phyloP scores from a whole-genome alignment of 768 basidiomycete species.

The Naganishia onofrii region DNA sequence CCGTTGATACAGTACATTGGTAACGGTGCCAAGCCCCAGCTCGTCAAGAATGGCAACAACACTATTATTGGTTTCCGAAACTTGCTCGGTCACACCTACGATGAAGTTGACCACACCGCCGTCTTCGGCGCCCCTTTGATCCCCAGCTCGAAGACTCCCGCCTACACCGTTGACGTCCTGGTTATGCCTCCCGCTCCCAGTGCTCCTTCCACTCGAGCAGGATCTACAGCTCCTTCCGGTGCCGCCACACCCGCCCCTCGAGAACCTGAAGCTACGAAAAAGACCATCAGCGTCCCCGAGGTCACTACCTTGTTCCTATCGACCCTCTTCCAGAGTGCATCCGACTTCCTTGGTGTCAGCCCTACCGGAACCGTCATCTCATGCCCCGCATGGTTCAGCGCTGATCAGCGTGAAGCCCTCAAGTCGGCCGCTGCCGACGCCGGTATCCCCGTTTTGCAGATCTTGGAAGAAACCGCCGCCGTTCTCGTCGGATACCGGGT shows the following conservation, averaged over 20 bases:
- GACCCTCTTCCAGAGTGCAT: conserved; percentile 78
- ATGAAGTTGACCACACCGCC: conserved; percentile 50
- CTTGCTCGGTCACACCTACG: conserved; percentile 81
- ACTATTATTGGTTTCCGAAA: conserved; percentile 94
- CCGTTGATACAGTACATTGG: conserved; percentile 75
- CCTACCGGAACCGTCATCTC: conserved; percentile 77
- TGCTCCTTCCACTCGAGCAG: conserved; percentile 55
- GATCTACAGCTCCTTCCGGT: conserved; percentile 47
- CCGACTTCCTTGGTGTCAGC: conserved; percentile 78
- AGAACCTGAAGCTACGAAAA: conserved; percentile 61
- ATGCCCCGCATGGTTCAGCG: conserved; percentile 72
- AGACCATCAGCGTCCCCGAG: conserved; percentile 77
- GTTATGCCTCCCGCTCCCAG: conserved; percentile 59
- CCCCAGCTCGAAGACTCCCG: conserved; percentile 61
- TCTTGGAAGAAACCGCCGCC: conserved; percentile 83
- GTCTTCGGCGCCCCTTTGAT: conserved; percentile 65
- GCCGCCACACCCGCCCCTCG: conserved; percentile 53
- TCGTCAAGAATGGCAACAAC: conserved; percentile 90
- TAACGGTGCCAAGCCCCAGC: conserved; percentile 86
- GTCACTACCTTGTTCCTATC: conserved; percentile 79
- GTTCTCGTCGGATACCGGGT: conserved; percentile 58
- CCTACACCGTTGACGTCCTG: conserved; percentile 78
- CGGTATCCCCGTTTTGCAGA: conserved; percentile 77
- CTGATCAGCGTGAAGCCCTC: conserved; percentile 67
- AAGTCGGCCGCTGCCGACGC: conserved; percentile 72